Base-by-base conservation (phyloP, 805 yeast species). In the Pichia thaimueangensis region DNA sequence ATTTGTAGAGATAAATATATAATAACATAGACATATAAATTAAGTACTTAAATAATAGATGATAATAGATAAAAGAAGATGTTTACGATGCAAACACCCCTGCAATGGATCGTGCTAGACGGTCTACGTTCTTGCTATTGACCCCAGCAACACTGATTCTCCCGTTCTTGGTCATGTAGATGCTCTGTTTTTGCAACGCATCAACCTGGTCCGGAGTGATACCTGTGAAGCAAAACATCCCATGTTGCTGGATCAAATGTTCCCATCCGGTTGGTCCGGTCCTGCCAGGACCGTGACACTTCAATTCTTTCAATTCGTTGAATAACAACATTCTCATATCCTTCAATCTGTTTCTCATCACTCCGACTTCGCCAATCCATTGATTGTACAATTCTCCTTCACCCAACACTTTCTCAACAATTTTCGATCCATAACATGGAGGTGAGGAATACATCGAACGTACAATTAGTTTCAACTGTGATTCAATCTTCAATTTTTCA, bases 221-320 rank as follows among this genome's bases (percentile, higher is more conserved):
- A 7, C 96, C 96, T 28, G 97, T 89, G 70, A 75, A 91, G 56
- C 91, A 86, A 67, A 91, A 91, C 97, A 91, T 91, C 55, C 98
- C 98, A 61, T 91, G 83, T 65, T 91, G 97, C 58, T 80, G 74
- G 43, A 84, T 69, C 55, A 91, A 73, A 59, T 86, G 95, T 42
- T 82, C 82, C 97, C 97, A 91, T 62, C 78, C 71, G 53, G 82
- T 58, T 66, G 71, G 59, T 70, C 78, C 47, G 65, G 70, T 49
- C 10, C 15, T 11, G 43, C 58, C 68, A 11, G 49, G 49, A 2
- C 49, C 50, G 10, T 25, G 30, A 25, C 37, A 29, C 70, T 79
- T 50, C 2, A 37, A 10, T 3, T 8, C 20, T 35, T 52, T 54
- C 55, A 87, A 73, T 48, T 76, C 70, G 42, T 75, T 72, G 62